phyloP scores from a whole-genome alignment of 352 stramenopile species.

The Pythium diclinum region DNA sequence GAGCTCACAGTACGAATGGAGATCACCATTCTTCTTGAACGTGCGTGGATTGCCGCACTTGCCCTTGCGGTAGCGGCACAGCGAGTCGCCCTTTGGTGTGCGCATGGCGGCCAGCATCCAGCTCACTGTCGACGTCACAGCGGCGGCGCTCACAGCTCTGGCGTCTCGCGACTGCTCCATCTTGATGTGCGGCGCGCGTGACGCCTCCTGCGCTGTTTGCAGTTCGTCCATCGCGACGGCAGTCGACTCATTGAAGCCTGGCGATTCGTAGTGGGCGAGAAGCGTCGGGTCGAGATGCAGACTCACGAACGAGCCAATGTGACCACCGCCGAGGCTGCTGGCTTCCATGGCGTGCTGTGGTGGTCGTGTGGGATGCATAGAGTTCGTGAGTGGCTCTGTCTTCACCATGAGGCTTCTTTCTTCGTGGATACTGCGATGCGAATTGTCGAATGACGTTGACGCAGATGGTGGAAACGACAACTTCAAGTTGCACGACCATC shows the following conservation, averaged over 20 bases:
- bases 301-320: slow-evolving; percentile 3
- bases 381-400: not conserved
- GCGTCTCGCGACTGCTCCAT: not conserved
- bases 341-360: not conserved
- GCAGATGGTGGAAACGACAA: not conserved
- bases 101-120: slow-evolving; percentile 16
- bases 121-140: not conserved
- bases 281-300: slow-evolving; percentile 21
- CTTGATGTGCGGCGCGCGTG: not conserved
- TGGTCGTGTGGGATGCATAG: not conserved
- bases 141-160: not conserved
- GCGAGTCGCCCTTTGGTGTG: slow-evolving; percentile 14
- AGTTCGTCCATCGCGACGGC: slow-evolving; percentile 23
- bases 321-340: not conserved
- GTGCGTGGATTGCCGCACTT: slow-evolving; percentile 53
- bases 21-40: slow-evolving; percentile 58
- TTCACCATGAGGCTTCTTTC: not conserved
- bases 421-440: not conserved
- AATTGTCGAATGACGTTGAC: not conserved
- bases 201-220: not conserved
- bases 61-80: slow-evolving; percentile 48
- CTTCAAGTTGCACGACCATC: slow-evolving; percentile 27
- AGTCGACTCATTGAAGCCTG: slow-evolving; percentile 19
- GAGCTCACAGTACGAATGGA: slow-evolving; percentile 65
- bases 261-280: slow-evolving; percentile 22